Evolutionary conservation across 495 filamentous ascomycete genomes (phyloP), one percentile per base, ranked within the genome.

Genomic region (Penicillium antarcticum): DNA sequence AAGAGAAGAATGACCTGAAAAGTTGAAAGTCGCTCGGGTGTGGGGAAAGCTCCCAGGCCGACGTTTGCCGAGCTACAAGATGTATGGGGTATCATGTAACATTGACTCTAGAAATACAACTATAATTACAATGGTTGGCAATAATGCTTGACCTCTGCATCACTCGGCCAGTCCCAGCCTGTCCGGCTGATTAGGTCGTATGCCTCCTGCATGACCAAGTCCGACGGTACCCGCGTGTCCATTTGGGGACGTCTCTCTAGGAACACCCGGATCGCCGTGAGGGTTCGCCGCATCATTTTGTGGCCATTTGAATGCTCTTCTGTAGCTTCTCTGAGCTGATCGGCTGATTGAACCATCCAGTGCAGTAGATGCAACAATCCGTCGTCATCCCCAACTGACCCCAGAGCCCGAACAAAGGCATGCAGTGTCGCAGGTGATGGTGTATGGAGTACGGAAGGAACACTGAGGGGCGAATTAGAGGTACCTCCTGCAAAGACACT

Each of bases 161-260:
- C 73, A 37, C 55, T 73, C 13, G 81, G 78, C 82, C 82, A 84
- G 19, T 69, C 74, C 80, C 78, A 82, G 18, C 65, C 57, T 5
- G 77, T 75, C 32, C 60, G 57, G 16, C 71, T 69, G 55, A 85
- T 59, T 26, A 77, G 68, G 36, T 74, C 65, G 58, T 66, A 73
- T 57, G 68, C 64, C 45, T 67, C 65, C 53, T 65, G 66, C 49
- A 72, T 61, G 21, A 61, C 45, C 13, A 52, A 41, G 57, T 62
- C 51, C 49, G 58, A 65, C n/a, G 49, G 51, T 54, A 43, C 43
- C 51, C 49, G 65, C 46, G 10, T 48, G 29, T 45, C 40, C 9
- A 50, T 34, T 19, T 26, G 36, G 8, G 56, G 53, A 44, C 48
- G 62, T 29, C 72, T 67, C 51, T 86, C 81, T 23, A 85, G 57